These are phyloP conservation scores for Trichoderma koningii DNA, from an alignment of 2,329 filamentous ascomycete species.

Conservation along the genomic window DNA sequence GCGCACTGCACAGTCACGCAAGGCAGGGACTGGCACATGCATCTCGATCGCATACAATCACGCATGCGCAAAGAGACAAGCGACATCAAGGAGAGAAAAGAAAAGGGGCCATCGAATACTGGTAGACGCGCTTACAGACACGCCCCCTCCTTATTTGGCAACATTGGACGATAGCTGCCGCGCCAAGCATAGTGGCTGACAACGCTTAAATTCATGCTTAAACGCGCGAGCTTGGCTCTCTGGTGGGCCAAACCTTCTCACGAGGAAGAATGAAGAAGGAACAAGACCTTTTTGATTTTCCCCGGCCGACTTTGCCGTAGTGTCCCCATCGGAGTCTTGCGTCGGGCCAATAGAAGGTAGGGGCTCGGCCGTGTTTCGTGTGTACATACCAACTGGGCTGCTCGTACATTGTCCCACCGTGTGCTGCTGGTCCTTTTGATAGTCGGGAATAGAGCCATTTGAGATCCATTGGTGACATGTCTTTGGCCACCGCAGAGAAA, in stretches of 20 bases:
- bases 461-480: too few relatives aligned
- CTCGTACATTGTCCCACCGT: neutral
- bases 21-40: too few relatives aligned
- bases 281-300: slow-evolving; percentile 7
- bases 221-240: slow-evolving; percentile 38
- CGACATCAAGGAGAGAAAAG: neutral
- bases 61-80: neutral
- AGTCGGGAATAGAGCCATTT: too few relatives aligned
- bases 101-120: neutral
- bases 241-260: slow-evolving; percentile 24
- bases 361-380: neutral
- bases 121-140: neutral
- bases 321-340: neutral
- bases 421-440: neutral
- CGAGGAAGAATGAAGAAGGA: slow-evolving; percentile 2
- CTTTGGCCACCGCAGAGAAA: neutral
- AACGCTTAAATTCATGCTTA: slow-evolving; percentile 57
- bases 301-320: slow-evolving; percentile 28
- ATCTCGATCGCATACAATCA: too few relatives aligned
- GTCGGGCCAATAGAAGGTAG: neutral
- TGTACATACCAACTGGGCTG: too few relatives aligned
- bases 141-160: slow-evolving; percentile 23
- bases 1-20: too few relatives aligned
- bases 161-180: slow-evolving; percentile 29
- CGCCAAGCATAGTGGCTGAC: slow-evolving; percentile 49